These are phyloP conservation scores for Endogone sp. DNA, from an alignment of 192 early-diverging fungal genomes.

Conservation along the genomic window DNA sequence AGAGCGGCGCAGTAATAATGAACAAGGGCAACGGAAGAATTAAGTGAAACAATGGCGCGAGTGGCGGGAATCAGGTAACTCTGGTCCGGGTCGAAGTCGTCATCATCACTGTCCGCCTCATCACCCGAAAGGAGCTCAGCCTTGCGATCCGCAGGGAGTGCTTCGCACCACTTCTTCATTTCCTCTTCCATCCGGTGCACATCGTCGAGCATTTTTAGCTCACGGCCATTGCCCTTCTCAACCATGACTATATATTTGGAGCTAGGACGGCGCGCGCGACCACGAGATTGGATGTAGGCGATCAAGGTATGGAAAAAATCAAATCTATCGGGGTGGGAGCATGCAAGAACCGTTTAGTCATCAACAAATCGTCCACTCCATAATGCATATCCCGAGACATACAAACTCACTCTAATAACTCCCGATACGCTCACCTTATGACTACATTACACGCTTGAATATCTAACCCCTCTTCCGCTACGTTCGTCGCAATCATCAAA, in stretches of 20 bases:
- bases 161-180: constrained; percentile 61
- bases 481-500: constrained; percentile 84
- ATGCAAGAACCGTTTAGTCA: too few species aligned
- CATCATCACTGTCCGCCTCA: constrained; percentile 19
- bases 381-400: too few species aligned
- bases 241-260: constrained; percentile 79
- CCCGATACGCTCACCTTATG: too few species aligned
- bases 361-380: too few species aligned
- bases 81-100: constrained; percentile 36
- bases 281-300: constrained; percentile 87
- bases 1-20: constrained; percentile 71
- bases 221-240: constrained; percentile 36
- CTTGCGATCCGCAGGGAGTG: constrained; percentile 35
- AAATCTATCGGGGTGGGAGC: constrained; percentile 49
- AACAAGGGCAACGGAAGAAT: constrained; percentile 60
- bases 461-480: constrained; percentile 95
- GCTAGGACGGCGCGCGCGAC: constrained; percentile 69
- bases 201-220: constrained; percentile 31
- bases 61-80: constrained; percentile 60
- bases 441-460: constrained; percentile 90
- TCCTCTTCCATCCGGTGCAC: constrained; percentile 44
- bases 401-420: too few species aligned
- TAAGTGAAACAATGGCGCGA: constrained; percentile 66
- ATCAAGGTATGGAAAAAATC: constrained; percentile 71
- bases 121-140: constrained; percentile 10